phyloP scores from a whole-genome alignment of 2,329 filamentous ascomycete species.

The Fusarium fujikuroi region DNA sequence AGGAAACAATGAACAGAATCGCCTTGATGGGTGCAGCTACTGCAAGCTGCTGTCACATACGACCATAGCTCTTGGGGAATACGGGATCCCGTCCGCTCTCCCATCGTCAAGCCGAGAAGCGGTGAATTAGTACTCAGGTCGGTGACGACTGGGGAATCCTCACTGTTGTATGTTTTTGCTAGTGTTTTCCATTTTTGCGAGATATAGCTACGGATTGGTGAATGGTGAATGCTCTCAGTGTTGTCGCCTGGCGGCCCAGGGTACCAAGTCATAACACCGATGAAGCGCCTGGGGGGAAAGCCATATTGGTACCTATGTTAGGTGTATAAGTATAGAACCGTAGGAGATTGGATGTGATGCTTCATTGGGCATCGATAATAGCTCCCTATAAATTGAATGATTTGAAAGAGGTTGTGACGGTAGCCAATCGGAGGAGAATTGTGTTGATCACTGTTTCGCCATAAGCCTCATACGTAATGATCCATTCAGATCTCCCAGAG shows the following conservation, averaged over 20 bases:
- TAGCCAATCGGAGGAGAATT: too few species aligned
- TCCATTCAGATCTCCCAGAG: too few species aligned
- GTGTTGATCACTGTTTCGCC: too few species aligned
- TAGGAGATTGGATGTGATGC: too few species aligned
- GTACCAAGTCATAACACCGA: too few species aligned
- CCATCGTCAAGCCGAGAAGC: slow-evolving; percentile 1
- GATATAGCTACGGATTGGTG: not conserved
- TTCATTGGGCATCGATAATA: too few species aligned
- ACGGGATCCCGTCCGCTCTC: slow-evolving; percentile 4
- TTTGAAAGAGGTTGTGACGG: too few species aligned
- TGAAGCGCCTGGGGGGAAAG: too few species aligned
- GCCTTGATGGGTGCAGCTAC: not conserved
- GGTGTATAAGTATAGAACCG: too few species aligned
- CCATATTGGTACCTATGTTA: too few species aligned
- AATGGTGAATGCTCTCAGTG: not conserved
- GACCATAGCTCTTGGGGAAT: not conserved
- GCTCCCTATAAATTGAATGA: too few species aligned
- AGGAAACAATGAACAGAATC: not conserved
- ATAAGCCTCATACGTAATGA: too few species aligned
- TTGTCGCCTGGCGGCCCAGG: not conserved
- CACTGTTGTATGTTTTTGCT: not conserved
- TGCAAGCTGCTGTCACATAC: not conserved
- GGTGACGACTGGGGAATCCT: slow-evolving; percentile 1
- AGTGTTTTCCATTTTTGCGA: not conserved
- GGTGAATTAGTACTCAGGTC: slow-evolving; percentile 4